Percentiles rank a stretch among this genome's conserved stretches.
Conservation (phyloP, 2,329 filamentous ascomycete genomes). For the Epichloe aotearoae region DNA sequence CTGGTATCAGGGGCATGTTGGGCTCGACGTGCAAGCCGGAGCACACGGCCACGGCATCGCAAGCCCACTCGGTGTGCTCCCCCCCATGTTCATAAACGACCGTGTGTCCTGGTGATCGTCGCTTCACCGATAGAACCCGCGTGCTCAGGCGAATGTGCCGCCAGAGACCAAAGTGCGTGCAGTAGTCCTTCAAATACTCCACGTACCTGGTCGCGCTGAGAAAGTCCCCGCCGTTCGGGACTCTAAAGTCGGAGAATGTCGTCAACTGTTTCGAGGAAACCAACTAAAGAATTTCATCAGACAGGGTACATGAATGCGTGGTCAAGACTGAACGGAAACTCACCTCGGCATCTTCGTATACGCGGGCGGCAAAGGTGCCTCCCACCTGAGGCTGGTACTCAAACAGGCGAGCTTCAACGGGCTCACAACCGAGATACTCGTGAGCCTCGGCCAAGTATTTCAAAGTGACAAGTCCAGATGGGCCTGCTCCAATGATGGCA, state of each 20-base stretch:
- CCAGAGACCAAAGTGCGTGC: constrained; percentile 24
- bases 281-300: constrained; percentile 12
- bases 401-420: constrained; percentile 27
- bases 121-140: constrained; percentile 15
- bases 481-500: constrained; percentile 24
- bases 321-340: background rate
- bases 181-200: constrained; percentile 27
- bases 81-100: background rate
- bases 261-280: constrained; percentile 35
- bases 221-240: constrained; percentile 25
- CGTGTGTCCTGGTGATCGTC: constrained; percentile 3
- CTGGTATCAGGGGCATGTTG: constrained; percentile 23
- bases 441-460: constrained; percentile 22
- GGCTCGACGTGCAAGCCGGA: constrained; percentile 28
- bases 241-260: constrained; percentile 31
- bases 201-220: constrained; percentile 24
- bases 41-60: constrained; percentile 30
- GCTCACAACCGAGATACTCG: constrained; percentile 16
- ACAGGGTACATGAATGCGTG: background rate
- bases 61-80: constrained; percentile 15
- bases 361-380: constrained; percentile 28
- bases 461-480: constrained; percentile 23
- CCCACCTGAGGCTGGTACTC: constrained; percentile 27
- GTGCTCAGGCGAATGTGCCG: constrained; percentile 21
- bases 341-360: constrained; percentile 30